A percentile compares a stretch with the other conserved stretches of the same genome.
Conservation (phyloP, 2,329 filamentous ascomycete genomes). For the Apiospora saccharicola region DNA sequence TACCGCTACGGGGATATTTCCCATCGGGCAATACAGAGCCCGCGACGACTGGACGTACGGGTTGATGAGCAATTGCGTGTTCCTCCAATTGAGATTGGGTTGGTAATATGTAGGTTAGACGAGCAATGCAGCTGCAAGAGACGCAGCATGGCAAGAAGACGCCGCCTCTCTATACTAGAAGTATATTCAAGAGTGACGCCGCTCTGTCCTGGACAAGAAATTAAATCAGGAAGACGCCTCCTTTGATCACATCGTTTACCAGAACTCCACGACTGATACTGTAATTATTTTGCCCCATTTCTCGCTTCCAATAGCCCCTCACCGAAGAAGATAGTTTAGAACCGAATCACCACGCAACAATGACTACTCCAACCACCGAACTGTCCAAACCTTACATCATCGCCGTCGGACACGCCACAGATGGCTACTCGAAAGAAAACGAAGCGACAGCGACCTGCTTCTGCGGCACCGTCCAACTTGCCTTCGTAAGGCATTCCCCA, state of each 20-base stretch:
- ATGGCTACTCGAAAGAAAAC: constrained; percentile 54
- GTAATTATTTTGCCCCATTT: no score
- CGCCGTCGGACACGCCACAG: constrained; percentile 44
- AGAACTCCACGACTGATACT: no score
- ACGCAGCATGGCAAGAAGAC: no score
- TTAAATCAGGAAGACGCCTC: neutral
- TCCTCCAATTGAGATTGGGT: no score
- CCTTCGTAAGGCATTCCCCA: constrained; percentile 50
- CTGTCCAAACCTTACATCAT: constrained; percentile 41
- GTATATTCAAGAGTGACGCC: no score
- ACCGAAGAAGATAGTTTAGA: neutral
- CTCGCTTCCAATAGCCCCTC: neutral
- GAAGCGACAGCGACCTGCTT: constrained; percentile 66
- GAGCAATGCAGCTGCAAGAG: no score
- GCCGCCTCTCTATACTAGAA: no score
- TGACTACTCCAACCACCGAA: constrained; percentile 5
- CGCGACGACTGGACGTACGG: no score
- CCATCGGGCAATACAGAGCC: neutral
- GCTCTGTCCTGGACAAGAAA: no score
- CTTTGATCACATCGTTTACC: neutral
- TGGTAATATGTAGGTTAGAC: no score
- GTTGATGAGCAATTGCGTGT: no score
- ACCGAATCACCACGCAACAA: neutral
- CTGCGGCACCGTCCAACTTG: constrained; percentile 62
- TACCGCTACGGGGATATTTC: neutral